Conservation (phyloP, 1,284 basidiomycete genomes). For the Meira nashicola region DNA sequence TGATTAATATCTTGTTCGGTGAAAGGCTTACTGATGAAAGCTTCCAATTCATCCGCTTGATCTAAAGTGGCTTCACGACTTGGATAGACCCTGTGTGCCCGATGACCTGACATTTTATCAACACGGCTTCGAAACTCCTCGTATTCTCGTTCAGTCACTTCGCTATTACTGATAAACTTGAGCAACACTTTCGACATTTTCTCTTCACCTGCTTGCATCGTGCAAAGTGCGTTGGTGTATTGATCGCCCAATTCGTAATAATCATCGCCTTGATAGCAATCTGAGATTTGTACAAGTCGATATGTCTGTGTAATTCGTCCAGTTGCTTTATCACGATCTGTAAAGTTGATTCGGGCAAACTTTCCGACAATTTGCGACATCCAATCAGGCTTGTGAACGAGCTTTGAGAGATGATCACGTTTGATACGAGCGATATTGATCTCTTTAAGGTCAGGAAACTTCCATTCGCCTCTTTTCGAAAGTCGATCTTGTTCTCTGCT, state of each 20-base stretch:
- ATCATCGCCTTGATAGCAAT: constrained; percentile 61
- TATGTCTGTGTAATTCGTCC: constrained; percentile 62
- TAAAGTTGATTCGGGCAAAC: constrained; percentile 44
- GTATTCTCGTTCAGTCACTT: constrained; percentile 32
- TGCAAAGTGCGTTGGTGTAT: constrained; percentile 38
- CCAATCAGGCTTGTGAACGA: constrained; percentile 69
- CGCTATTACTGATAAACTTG: constrained; percentile 21
- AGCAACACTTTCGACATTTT: constrained; percentile 28
- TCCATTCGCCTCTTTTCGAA: constrained; percentile 53
- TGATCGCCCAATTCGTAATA: constrained; percentile 64
- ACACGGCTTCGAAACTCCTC: constrained; percentile 23
- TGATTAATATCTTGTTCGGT: constrained; percentile 37
- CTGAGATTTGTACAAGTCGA: constrained; percentile 70
- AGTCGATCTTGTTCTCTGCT: constrained; percentile 16
- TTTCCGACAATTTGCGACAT: constrained; percentile 70
- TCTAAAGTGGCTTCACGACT: constrained; percentile 16
- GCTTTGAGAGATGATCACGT: constrained; percentile 64
- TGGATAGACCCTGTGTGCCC: constrained; percentile 19
- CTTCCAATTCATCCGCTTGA: constrained; percentile 34
- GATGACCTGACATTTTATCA: constrained; percentile 1
- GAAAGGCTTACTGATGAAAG: constrained; percentile 27
- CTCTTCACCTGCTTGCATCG: constrained; percentile 24
- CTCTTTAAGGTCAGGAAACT: constrained; percentile 60
- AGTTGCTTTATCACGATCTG: constrained; percentile 53
- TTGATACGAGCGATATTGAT: constrained; percentile 62